phyloP scores from a whole-genome alignment of 768 basidiomycete genomes.

The Boletus subcaerulescens region DNA sequence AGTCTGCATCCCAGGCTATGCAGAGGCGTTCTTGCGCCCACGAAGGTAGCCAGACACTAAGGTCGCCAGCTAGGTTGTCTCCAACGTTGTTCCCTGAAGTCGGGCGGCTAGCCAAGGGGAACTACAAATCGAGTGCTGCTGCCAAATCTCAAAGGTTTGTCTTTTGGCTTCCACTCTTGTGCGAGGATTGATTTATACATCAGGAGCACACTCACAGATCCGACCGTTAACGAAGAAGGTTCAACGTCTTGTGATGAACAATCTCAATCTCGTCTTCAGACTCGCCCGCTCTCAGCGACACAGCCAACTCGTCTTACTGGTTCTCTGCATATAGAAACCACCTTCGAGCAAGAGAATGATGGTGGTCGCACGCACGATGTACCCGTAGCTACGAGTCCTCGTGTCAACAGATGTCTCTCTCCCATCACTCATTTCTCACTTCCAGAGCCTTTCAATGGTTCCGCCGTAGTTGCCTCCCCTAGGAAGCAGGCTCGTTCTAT shows the following conservation, averaged over 20 bases:
- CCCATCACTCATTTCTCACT: conserved; percentile 16
- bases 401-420: conserved; percentile 7
- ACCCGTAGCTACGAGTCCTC: background rate
- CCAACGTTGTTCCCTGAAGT: background rate
- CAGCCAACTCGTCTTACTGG: background rate
- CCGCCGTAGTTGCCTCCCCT: background rate
- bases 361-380: background rate
- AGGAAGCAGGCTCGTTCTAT: background rate
- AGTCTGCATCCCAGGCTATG: background rate
- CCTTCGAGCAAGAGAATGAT: background rate
- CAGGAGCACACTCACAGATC: background rate
- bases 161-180: background rate
- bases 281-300: background rate
- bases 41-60: background rate
- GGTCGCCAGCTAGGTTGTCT: background rate
- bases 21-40: background rate
- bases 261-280: background rate
- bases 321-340: conserved; percentile 2
- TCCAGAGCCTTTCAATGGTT: conserved; percentile 6
- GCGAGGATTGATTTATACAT: background rate
- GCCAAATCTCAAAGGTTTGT: conserved; percentile 11
- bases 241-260: background rate
- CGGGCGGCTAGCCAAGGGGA: background rate
- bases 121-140: background rate
- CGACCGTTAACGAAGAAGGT: background rate